Base-by-base conservation (phyloP, 768 basidiomycete genomes). In the Lactifluus subvellereus region DNA sequence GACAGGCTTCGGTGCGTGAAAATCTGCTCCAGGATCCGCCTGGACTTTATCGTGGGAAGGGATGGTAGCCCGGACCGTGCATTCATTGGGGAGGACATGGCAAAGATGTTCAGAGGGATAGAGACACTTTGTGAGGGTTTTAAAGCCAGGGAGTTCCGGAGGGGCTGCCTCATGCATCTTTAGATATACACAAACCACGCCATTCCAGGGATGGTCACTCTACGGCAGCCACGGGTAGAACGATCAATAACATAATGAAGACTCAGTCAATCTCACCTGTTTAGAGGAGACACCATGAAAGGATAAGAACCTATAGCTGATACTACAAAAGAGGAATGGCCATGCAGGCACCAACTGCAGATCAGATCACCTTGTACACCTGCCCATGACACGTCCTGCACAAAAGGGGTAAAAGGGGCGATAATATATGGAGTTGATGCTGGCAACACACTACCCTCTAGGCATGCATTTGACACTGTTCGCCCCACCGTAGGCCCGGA, bases 1-100 rank as follows among this genome's bases (percentile, higher is more conserved):
- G 47, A n/a, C 10, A 63, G 47, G 38, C 62, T 63, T 4, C 62
- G 57, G 16, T 63, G 62, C 6, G 62, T 59, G 38, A 63, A 63
- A 14, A 63, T 27, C 53, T 54, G 62, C 16, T 53, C 10, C 32
- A 54, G 52, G 54, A 59, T 49, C 2, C 1, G 27, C 18, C n/a
- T 20, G 10, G 57, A 58, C n/a, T 10, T 22, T 42, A 63, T 63
- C 11, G 0, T 40, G 13, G 62, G 62, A 54, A 63, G 62, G 30
- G 43, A 16, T 22, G 62, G 62, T 45, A 54, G 37, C 11, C 14
- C 45, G 7, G 62, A 33, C 22, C 51, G 14, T 22, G 50, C 18
- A 27, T 40, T 27, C 8, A 13, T 11, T 33, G 4, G 20, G 13
- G 20, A 22, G 22, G 52, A 47, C 62, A 63, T 63, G 47, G n/a